Percentiles rank a stretch among this genome's conserved stretches.
Evolutionary conservation across 805 yeast genomes (phyloP).

Genomic region (Ogataea wickerhamii): DNA sequence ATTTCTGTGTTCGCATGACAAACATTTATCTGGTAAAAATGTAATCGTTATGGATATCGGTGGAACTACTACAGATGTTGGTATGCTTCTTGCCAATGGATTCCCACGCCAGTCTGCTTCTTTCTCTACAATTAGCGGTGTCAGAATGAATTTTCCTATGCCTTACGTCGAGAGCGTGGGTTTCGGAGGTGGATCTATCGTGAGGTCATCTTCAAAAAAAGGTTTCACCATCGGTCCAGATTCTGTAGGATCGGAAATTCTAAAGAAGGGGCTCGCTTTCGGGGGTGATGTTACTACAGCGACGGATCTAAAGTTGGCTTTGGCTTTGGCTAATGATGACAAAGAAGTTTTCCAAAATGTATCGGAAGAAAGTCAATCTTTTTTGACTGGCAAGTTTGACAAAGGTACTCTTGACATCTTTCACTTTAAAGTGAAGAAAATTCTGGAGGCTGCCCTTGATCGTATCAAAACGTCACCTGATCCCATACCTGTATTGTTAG

Average conservation of each 20-base stretch:
- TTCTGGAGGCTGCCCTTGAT: conserved; percentile 39
- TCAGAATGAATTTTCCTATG: conserved; percentile 45
- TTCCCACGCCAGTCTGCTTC: conserved; percentile 45
- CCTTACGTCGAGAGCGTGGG: conserved; percentile 48
- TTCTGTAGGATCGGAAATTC: conserved; percentile 41
- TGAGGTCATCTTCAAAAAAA: conserved; percentile 23
- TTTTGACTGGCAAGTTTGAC: conserved; percentile 14
- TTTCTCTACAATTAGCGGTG: conserved; percentile 42
- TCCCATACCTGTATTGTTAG: conserved; percentile 37
- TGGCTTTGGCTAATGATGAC: background rate
- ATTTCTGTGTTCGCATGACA: conserved; percentile 26
- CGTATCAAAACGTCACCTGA: conserved; percentile 42
- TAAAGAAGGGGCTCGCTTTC: conserved; percentile 33
- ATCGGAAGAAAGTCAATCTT: background rate
- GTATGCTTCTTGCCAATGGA: conserved; percentile 40
- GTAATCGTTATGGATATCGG: conserved; percentile 43
- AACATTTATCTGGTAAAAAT: conserved; percentile 32
- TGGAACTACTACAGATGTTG: conserved; percentile 49
- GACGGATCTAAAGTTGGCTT: conserved; percentile 40
- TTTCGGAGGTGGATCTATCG: conserved; percentile 47
- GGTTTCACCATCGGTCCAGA: conserved; percentile 42
- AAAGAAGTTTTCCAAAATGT: background rate
- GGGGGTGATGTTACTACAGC: conserved; percentile 41
- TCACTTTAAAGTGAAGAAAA: conserved; percentile 15
- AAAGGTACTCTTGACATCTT: conserved; percentile 14